Percentiles rank a stretch among this genome's conserved stretches.
These are phyloP conservation scores for Massospora cicadina DNA, from an alignment of 371 early-diverging fungal species.

Conservation along the genomic window DNA sequence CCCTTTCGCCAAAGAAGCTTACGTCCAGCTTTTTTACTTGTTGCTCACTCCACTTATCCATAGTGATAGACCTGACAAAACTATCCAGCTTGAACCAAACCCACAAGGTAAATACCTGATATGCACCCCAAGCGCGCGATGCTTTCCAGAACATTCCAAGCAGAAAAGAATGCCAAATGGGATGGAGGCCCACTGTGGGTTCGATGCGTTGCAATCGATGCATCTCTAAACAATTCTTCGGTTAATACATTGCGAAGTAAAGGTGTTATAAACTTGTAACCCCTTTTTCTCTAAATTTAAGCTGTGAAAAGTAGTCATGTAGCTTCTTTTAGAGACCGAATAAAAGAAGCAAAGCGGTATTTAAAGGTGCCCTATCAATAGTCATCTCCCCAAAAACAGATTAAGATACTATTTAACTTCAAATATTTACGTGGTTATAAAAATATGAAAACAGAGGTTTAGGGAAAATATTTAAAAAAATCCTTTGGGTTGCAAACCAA, in stretches of 20 bases:
- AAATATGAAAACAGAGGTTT: too few species aligned
- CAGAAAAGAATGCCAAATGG: slow-evolving; percentile 95
- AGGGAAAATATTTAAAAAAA: too few species aligned
- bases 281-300: too few species aligned
- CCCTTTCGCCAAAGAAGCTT: too few species aligned
- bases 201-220: slow-evolving; percentile 68
- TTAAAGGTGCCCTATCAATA: background rate
- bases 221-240: slow-evolving; percentile 29
- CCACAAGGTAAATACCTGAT: slow-evolving; percentile 30
- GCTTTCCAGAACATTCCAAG: slow-evolving; percentile 85
- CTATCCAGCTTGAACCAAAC: slow-evolving; percentile 18
- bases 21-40: slow-evolving; percentile 84
- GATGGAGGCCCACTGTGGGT: slow-evolving; percentile 89
- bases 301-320: background rate
- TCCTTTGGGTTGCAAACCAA: too few species aligned
- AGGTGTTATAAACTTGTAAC: background rate
- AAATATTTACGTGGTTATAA: too few species aligned
- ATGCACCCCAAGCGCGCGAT: slow-evolving; percentile 89
- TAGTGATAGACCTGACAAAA: slow-evolving; percentile 93
- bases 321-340: background rate
- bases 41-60: slow-evolving; percentile 96
- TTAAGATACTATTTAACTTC: background rate
- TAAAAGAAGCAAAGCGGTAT: background rate
- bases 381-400: background rate
- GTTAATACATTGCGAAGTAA: background rate